Evolutionary conservation across 176 grass and related monocot genomes (phyloP).

Genomic region (Puya raimondii): DNA sequence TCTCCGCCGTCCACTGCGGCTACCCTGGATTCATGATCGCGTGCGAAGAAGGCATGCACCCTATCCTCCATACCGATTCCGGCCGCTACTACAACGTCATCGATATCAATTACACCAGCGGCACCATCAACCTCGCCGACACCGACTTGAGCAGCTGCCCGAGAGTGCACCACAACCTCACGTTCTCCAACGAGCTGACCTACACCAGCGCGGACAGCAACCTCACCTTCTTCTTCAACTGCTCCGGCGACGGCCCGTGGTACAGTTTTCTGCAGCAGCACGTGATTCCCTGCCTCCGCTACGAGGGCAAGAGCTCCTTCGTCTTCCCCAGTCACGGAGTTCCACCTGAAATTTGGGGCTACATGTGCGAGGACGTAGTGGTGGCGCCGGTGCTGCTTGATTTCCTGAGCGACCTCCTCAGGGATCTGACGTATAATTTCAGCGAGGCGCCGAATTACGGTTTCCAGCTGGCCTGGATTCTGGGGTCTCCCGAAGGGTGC

Average conservation of each 20-base stretch:
- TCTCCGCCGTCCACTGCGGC: not conserved
- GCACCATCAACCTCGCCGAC: too few species aligned
- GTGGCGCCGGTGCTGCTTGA: not conserved
- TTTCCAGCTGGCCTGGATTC: not conserved
- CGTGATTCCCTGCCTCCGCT: not conserved
- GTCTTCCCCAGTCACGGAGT: not conserved
- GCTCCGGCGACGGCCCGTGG: not conserved
- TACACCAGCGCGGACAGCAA: not conserved
- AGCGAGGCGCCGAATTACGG: not conserved
- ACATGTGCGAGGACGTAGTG: not conserved
- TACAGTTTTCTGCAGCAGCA: not conserved
- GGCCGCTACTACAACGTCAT: too few species aligned
- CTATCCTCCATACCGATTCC: too few species aligned
- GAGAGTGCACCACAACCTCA: too few species aligned
- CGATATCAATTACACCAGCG: too few species aligned
- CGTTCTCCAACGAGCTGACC: too few species aligned
- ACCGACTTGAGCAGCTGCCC: too few species aligned
- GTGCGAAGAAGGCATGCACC: too few species aligned
- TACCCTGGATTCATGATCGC: too few species aligned
- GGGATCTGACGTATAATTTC: not conserved
- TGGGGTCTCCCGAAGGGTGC: not conserved
- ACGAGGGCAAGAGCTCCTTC: not conserved
- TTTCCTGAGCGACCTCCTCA: rapidly evolving
- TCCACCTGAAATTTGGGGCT: too few species aligned
- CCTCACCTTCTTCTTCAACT: constrained; percentile 8